Base-by-base conservation (phyloP, 176 grass and related monocot species). In the Guadua angustifolia region DNA sequence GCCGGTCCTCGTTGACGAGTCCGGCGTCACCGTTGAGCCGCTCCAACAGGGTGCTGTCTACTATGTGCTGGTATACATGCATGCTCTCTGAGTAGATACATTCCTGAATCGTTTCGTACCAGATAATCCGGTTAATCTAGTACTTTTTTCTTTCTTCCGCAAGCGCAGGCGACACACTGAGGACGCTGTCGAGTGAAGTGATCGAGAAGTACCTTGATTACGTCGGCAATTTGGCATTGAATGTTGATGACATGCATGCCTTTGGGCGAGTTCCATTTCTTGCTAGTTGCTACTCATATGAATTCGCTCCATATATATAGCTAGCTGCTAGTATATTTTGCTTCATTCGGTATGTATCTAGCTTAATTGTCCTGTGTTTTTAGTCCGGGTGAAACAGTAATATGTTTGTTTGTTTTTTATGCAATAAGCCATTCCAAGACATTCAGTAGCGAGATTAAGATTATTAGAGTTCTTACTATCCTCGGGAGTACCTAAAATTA, bases 21-120 rank as follows among this genome's bases (percentile, higher is more conserved):
- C 81, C 21, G 92, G 92, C n/a, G 63, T 90, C 73, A 93, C 92
- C 47, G 55, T 85, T 14, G 85, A 93, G 56, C 88, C 92, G 40
- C 88, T 93, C 25, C 92, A 93, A 43, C 79, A 90, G 47, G 92
- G 86, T 18, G 71, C 55, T 4, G 5, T 78, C 58, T 93, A 93
- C 82, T 93, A 93, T 5, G 44, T 90, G 79, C 69, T 85, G 80
- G 80, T 85, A 17, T 17, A 5, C 11, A 45, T 45, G 11, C 11
- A 45, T 45, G 11, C 6, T 7, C 51, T 53, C 17, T 19, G 51
- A 18, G 51, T 53, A 7, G 51, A 68, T 10, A 25, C 2, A 25
- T 45, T 71, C 3, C n/a, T 45, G 10, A 8, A 69, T 53, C 49
- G 11, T 44, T 12, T 45, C 10, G n/a, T 71, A 13, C 13, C 21